These are phyloP conservation scores for Echites panduratus DNA, from an alignment of 257 asterid genomes.

Conservation along the genomic window DNA sequence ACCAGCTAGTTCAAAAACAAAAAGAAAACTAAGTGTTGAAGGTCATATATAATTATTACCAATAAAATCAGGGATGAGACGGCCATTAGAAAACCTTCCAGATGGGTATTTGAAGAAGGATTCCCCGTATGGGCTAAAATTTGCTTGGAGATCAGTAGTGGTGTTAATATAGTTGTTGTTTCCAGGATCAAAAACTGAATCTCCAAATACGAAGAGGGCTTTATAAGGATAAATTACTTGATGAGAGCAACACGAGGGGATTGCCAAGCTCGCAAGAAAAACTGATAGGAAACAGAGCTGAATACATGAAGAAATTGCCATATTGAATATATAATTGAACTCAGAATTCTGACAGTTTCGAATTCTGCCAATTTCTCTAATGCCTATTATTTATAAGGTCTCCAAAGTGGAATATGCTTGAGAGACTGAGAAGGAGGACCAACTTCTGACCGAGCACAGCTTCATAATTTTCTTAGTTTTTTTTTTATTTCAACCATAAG, in stretches of 20 bases:
- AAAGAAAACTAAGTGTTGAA: too few relatives aligned
- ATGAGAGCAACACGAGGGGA: constrained; percentile 5
- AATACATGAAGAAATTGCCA: neutral
- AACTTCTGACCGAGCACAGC: neutral
- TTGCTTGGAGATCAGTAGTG: constrained; percentile 46
- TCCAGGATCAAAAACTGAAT: constrained; percentile 56
- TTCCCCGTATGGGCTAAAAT: constrained; percentile 56
- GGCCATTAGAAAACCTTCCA: constrained; percentile 72
- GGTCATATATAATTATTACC: constrained; percentile 24
- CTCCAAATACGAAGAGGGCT: constrained; percentile 51
- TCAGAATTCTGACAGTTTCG: too few relatives aligned
- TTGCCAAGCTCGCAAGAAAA: neutral
- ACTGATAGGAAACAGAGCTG: neutral
- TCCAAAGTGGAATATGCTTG: too few relatives aligned
- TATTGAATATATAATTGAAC: neutral
- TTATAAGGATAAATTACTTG: neutral
- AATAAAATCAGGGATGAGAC: constrained; percentile 51
- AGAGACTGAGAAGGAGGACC: neutral
- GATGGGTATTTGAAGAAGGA: constrained; percentile 46
- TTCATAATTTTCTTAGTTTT: too few relatives aligned
- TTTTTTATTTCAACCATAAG: too few relatives aligned
- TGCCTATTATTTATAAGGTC: neutral
- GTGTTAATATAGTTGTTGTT: constrained; percentile 72
- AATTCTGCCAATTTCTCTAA: neutral
- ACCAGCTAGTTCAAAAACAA: neutral